phyloP scores from a whole-genome alignment of 176 grass and related monocot species.

The Bolboschoenus planiculmis region DNA sequence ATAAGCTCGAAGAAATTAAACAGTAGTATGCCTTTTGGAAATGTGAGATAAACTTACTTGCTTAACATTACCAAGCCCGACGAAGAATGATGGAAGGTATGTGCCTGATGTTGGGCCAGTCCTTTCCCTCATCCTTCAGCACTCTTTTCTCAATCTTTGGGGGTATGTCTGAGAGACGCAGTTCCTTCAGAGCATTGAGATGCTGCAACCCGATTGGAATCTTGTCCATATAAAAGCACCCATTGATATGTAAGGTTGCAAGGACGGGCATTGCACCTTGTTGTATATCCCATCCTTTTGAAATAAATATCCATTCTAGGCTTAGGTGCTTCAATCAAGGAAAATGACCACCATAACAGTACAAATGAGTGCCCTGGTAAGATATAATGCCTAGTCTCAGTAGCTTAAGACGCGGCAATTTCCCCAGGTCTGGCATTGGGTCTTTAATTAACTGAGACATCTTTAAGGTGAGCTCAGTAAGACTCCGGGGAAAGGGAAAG shows the following conservation, averaged over 20 bases:
- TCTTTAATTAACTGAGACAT: neutral
- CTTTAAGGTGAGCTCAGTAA: slow-evolving; percentile 12
- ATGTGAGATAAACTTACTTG: slow-evolving; percentile 5
- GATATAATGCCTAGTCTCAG: neutral
- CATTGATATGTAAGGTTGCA: slow-evolving; percentile 19
- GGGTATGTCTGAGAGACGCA: slow-evolving; percentile 10
- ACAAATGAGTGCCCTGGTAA: neutral
- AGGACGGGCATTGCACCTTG: slow-evolving; percentile 5
- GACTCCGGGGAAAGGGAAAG: neutral
- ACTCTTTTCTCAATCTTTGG: neutral
- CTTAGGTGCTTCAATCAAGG: slow-evolving; percentile 13
- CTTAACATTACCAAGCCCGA: neutral
- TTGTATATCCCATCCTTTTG: neutral
- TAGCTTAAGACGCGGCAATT: neutral
- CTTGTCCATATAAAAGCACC: slow-evolving; percentile 18
- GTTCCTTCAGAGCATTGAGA: neutral
- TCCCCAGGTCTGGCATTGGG: neutral
- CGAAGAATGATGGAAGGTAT: slow-evolving; percentile 12
- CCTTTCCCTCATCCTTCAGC: neutral
- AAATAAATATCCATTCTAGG: slow-evolving; percentile 8
- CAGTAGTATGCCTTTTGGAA: neutral
- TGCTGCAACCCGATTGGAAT: neutral
- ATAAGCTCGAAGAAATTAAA: neutral
- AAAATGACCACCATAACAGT: neutral
- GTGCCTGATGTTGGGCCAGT: slow-evolving; percentile 18